Evolutionary conservation across 768 basidiomycete genomes (phyloP), one percentile per base, ranked within the genome.

Genomic region (Pleurotus sapidus): DNA sequence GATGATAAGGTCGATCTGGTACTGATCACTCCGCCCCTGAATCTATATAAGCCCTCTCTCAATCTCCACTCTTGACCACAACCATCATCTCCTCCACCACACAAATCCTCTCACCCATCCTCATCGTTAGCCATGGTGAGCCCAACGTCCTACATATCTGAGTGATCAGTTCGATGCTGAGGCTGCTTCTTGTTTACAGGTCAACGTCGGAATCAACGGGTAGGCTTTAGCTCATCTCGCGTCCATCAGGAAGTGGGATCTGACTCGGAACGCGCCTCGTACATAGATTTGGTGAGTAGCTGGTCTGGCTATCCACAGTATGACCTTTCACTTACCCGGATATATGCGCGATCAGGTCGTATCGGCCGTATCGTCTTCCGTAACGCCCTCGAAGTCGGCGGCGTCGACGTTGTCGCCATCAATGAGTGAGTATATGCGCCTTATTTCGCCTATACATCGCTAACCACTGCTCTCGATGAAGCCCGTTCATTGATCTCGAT

Each of bases 311-410:
- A 49, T 25, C 40, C 15, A 9, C 6, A 34, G 3, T 17, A 25
- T n/a, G 39, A 24, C 2, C 4, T 47, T 15, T 24, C 15, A 59
- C 25, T 49, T 40, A 53, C 17, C 25, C 23, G 50, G 15, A 40
- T 53, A 23, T 42, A 38, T 38, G 27, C 39, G 5, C 48, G 27
- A 18, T 9, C 55, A 94, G 96, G 96, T 82, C 96, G 97, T 82
- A 98, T 98, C 71, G 96, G 97, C 74, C 96, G 97, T 77, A 96
- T 98, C 73, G 97, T 98, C 63, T 81, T 90, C 74, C 90, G 97
- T 65, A 98, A 98, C 81, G 59, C 95, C 51, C 81, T 97, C 65
- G 77, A 84, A 64, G 76, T 83, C 68, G 72, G 78, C 55, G 85
- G 87, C 54, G 81, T 95, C 70, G 77, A 93, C n/a, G 85, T 99